Base-by-base conservation (phyloP, 139 green algal genomes). In the Coccomyxa sp. region DNA sequence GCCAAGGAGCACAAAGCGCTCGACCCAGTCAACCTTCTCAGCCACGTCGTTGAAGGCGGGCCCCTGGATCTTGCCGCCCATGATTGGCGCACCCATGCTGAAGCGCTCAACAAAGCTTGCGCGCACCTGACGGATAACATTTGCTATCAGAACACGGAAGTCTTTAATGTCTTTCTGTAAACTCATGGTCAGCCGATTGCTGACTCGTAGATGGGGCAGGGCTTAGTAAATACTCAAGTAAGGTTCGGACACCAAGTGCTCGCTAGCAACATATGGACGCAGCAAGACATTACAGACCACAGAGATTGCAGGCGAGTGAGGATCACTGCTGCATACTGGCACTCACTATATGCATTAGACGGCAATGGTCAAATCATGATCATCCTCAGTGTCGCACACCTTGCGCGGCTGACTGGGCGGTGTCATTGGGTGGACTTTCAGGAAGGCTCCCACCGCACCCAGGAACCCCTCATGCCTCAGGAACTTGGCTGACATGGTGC, bases 401-500 rank as follows among this genome's bases (percentile, higher is more conserved):
- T 88, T 88, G 51, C 85, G 81, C 12, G 81, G 45, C n/a, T 67
- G 17, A 63, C 16, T 63, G 31, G 83, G 58, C 13, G 83, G 71
- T 59, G 76, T 21, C 84, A 96, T 87, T 1, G 92, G 90, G 85
- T 97, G 92, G 63, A 96, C 94, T 71, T 93, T 95, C 59, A 99
- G 92, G 87, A 99, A 99, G 14, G 97, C 96, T 4, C 97, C 97
- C 81, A 99, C 89, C 0, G 95, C 95, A 10, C 97, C 96, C 81
- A 99, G 88, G 89, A 98, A 99, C 59, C 97, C 96, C 90, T 98
- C 94, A 84, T 99, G 97, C n/a, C 97, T 87, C 85, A 99, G 86
- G 80, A 99, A 99, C 86, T 94, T 91, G n/a, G 97, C 97, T 13
- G 91, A 87, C 95, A 98, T 98, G 80, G 97, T 92, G 58, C 96